phyloP scores from a whole-genome alignment of 306 rosid species.

The Aeschynomene evenia region DNA sequence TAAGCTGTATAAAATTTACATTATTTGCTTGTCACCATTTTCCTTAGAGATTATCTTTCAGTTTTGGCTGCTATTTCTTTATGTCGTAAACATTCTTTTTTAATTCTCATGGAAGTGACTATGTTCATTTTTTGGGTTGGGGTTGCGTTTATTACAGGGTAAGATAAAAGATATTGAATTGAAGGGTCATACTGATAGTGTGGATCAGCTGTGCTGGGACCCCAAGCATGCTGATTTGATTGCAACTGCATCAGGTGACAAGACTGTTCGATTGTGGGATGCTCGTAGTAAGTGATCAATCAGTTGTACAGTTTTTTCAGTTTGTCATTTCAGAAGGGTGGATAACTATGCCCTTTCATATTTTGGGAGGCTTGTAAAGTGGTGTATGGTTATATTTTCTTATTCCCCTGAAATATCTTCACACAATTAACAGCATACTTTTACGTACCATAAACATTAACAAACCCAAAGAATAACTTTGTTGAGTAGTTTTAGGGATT shows the following conservation, averaged over 20 bases:
- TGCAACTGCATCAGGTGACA: conserved; percentile 97
- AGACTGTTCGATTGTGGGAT: conserved; percentile 94
- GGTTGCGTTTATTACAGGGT: conserved; percentile 48
- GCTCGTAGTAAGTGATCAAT: conserved; percentile 79
- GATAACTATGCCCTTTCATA: conserved; percentile 11
- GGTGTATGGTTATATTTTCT: conserved; percentile 12
- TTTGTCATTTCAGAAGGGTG: neutral
- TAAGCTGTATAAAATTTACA: neutral
- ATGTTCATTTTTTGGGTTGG: neutral
- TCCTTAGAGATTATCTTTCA: conserved; percentile 9
- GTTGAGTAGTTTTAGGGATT: conserved; percentile 5
- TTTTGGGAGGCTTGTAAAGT: conserved; percentile 6
- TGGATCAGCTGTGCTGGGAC: conserved; percentile 99
- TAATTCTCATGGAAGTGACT: neutral
- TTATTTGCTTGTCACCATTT: neutral
- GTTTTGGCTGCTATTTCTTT: neutral
- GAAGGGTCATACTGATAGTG: conserved; percentile 98
- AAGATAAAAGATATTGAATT: conserved; percentile 84
- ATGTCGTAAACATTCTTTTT: conserved; percentile 17
- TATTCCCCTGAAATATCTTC: neutral
- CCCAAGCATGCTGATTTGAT: conserved; percentile 90
- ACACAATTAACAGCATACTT: neutral
- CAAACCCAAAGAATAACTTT: too few relatives aligned
- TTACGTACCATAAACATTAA: too few relatives aligned
- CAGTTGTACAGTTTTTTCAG: neutral